Evolutionary conservation across 1,139 yeast species (phyloP), one percentile per base, ranked within the genome.

Genomic region (Taphrina deformans): DNA sequence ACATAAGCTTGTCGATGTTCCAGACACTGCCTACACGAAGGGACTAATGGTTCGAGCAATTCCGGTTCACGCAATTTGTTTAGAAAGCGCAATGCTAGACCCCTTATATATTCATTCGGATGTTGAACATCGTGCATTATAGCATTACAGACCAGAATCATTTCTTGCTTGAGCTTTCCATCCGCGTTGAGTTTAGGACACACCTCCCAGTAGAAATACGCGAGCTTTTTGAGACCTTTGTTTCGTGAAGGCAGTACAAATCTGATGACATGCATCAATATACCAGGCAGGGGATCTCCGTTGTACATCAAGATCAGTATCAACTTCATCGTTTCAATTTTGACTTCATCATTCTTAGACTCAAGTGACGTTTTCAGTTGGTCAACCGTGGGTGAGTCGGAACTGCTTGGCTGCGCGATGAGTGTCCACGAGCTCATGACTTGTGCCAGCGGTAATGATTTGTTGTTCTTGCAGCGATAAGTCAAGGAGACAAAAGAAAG

Each of bases 1-100:
- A 95, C 99, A 75, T 95, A 95, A 9, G 99, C 96, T 76, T 93
- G 98, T 72, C 99, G 88, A 77, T 95, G 97, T 71, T 89, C 96
- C 71, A 95, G 81, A 79, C 98, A 91, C 69, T 86, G 85, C 73
- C 97, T 85, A 61, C 92, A 92, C 58, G 95, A 87, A 46, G 99
- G 97, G 51, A 93, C 95, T 77, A 95, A 82, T 64, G 98, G 96
- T 77, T 95, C 99, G 75, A 95, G 82, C 71, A 95, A 83, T 75
- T 93, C 99, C 0, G 96, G 88, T 78, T 95, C 99, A 74, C 86
- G 88, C 75, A 95, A 82, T 75, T 93, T 95, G 69, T 93, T 85
- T 74, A 95, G 82, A 76, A 91, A 93, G 73, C 98, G 85, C 77
- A 95, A 82, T 7, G 99, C 92, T 71, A 91, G 90, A 71, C 99